A percentile compares a stretch with the other conserved stretches of the same genome.
These are phyloP conservation scores for Solanum paucissectum DNA, from an alignment of 257 asterid species.

Conservation along the genomic window DNA sequence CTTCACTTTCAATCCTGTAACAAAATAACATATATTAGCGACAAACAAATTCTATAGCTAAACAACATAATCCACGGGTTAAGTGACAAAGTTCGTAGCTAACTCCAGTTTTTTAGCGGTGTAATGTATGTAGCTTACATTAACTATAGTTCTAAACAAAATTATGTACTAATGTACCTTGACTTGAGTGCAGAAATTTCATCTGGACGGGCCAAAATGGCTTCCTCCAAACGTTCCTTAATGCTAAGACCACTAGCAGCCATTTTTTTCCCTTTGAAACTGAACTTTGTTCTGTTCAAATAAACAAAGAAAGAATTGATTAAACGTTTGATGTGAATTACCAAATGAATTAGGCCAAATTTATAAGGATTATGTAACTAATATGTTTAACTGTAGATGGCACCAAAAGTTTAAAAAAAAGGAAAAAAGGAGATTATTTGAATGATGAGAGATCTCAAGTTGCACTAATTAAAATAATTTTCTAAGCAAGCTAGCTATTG, in stretches of 20 bases:
- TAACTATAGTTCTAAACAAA: background rate
- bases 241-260: slow-evolving; percentile 3
- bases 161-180: background rate
- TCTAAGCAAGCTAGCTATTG: background rate
- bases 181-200: background rate
- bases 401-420: background rate
- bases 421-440: background rate
- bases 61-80: background rate
- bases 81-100: background rate
- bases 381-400: background rate
- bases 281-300: background rate
- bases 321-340: background rate
- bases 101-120: background rate
- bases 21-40: background rate
- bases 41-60: background rate
- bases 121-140: background rate
- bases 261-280: background rate
- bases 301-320: background rate
- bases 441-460: background rate
- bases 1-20: slow-evolving; percentile 10
- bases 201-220: slow-evolving; percentile 4
- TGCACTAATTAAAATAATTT: background rate
- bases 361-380: background rate
- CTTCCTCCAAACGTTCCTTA: slow-evolving; percentile 3
- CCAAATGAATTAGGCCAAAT: background rate